These are phyloP conservation scores for Colletotrichum sp. DNA, from an alignment of 2,329 filamentous ascomycete species.

Conservation along the genomic window DNA sequence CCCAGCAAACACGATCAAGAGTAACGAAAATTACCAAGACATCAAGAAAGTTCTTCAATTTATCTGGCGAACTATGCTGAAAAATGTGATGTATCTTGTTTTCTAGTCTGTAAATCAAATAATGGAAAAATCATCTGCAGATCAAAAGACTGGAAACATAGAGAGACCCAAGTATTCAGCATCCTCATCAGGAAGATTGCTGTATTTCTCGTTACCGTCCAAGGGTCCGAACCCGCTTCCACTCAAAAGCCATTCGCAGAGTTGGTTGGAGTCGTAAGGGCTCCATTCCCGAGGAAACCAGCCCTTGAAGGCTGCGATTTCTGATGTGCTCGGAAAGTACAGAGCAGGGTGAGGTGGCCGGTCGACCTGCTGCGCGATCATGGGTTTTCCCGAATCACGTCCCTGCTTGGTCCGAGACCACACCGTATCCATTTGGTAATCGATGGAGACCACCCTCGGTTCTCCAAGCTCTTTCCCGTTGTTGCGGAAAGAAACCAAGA, in stretches of 20 bases:
- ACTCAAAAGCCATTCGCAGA: background rate
- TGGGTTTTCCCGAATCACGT: background rate
- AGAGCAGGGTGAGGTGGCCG: background rate
- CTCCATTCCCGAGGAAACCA: background rate
- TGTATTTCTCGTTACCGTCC: background rate
- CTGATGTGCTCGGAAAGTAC: background rate
- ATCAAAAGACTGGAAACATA: background rate
- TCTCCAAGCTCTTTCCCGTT: background rate
- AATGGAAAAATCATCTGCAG: rapidly evolving
- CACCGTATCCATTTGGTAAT: background rate
- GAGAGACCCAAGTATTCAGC: background rate
- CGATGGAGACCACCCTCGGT: background rate
- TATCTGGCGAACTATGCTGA: no score
- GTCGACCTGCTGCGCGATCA: background rate
- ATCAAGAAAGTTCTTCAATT: no score
- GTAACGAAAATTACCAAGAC: no score
- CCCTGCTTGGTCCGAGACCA: background rate
- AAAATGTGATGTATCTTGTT: no score
- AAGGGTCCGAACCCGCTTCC: background rate
- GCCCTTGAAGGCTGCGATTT: background rate
- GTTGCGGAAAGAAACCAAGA: background rate
- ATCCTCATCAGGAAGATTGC: background rate
- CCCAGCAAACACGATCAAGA: no score
- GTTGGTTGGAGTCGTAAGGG: rapidly evolving
- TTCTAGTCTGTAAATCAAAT: no score